Conservation (phyloP, 202 grass and related monocot species). For the Alloteropsis angusta region DNA sequence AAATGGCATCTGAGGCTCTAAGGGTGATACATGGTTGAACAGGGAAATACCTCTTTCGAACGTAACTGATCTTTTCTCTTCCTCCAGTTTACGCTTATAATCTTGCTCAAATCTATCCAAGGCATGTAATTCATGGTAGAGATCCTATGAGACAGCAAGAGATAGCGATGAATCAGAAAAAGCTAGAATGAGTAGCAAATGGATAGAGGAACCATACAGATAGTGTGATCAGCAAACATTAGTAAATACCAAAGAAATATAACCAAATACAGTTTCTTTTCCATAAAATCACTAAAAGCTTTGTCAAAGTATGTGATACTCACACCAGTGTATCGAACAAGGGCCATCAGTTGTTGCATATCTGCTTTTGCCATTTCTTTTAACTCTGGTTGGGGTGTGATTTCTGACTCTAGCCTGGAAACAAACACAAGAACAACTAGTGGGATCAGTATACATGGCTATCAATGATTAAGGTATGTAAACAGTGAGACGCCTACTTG, state of each 20-base stretch:
- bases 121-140: constrained; percentile 86
- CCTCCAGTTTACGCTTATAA: constrained; percentile 64
- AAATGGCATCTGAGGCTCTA: constrained; percentile 6
- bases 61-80: constrained; percentile 56
- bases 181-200: background rate
- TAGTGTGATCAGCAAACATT: constrained; percentile 8
- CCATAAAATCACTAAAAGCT: background rate
- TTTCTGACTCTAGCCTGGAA: constrained; percentile 63
- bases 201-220: background rate
- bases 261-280: background rate
- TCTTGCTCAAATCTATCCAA: constrained; percentile 89
- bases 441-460: constrained; percentile 5
- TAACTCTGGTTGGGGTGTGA: constrained; percentile 44
- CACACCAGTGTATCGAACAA: constrained; percentile 73
- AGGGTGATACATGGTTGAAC: background rate
- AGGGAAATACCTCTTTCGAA: constrained; percentile 60
- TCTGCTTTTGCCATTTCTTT: constrained; percentile 56
- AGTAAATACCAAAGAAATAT: background rate
- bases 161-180: constrained; percentile 21
- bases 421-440: constrained; percentile 14
- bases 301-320: constrained; percentile 35
- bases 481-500: constrained; percentile 43
- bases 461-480: background rate
- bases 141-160: constrained; percentile 39
- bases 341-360: constrained; percentile 69